Evolutionary conservation across 1,284 basidiomycete species (phyloP), one percentile per base, ranked within the genome.

Genomic region (Boletellus deceptivus): DNA sequence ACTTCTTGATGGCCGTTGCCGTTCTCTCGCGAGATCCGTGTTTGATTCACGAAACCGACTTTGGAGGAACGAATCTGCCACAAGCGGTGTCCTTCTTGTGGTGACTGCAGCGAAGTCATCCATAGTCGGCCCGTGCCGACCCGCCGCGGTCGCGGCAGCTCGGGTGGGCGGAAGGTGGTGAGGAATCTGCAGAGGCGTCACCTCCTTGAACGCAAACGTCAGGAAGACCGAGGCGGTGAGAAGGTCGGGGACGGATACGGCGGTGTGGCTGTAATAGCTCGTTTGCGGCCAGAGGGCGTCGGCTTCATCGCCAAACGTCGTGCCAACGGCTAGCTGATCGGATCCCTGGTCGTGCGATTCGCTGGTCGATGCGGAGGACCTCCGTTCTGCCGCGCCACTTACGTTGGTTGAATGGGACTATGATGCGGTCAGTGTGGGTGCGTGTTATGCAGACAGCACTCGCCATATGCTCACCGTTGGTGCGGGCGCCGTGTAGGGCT

Each of bases 121-220:
- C 53, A 70, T 65, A 20, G 80, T 82, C 4, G 80, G 80, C 1
- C 78, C 80, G 27, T 69, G 56, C 18, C 72, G 70, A 29, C 73
- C 72, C 46, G 62, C 70, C 14, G 72, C 70, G 24, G 67, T 60
- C 22, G 77, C 76, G 25, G 70, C 66, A 10, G 69, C 71, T 36
- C 77, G 72, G 34, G 71, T 78, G 31, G 70, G 60, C 2, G 75
- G 78, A n/a, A 83, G 67, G 53, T 82, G 78, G 10, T 66, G 68
- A 6, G 81, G 79, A 14, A 75, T 58, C 46, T 68, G 68, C 16
- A 79, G 57, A 2, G 71, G 64, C 17, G 65, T 66, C 4, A 69
- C 68, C 60, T 82, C 78, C 22, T 75, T 70, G 46, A 82, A 59
- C 1, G 72, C 78, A 54, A 78, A 80, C 9, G 72, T 75, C 52